These are phyloP conservation scores for Crithidia brevicula DNA, from an alignment of 208 protist species.

Conservation along the genomic window DNA sequence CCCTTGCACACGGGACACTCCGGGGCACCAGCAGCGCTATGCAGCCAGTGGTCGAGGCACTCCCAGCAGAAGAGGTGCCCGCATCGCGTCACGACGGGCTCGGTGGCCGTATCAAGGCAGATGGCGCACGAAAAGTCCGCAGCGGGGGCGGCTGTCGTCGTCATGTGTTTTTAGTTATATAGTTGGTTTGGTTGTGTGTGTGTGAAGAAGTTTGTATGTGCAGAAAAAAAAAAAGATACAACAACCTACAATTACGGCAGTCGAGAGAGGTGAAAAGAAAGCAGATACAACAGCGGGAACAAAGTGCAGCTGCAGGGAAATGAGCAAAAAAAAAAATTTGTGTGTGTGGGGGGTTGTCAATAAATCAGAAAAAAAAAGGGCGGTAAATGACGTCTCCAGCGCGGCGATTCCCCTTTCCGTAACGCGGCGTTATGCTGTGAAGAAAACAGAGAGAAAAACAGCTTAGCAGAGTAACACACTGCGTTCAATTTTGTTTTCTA, in stretches of 20 bases:
- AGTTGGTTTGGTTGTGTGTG: not conserved
- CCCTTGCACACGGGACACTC: slow-evolving; percentile 87
- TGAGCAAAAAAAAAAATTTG: too few species aligned
- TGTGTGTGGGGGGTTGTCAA: too few species aligned
- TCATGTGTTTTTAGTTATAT: slow-evolving; percentile 21
- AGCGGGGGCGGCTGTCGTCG: slow-evolving; percentile 21
- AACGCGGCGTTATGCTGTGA: too few species aligned
- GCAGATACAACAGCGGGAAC: not conserved
- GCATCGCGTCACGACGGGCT: slow-evolving; percentile 86
- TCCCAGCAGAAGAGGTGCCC: slow-evolving; percentile 89
- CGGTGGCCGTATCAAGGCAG: slow-evolving; percentile 68
- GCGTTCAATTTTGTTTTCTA: too few species aligned
- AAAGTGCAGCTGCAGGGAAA: not conserved
- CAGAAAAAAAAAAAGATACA: too few species aligned
- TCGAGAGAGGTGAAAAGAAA: slow-evolving; percentile 2
- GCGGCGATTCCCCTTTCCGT: too few species aligned
- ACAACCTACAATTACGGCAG: too few species aligned
- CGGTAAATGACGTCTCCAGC: too few species aligned
- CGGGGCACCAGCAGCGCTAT: slow-evolving; percentile 32
- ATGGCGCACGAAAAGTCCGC: slow-evolving; percentile 82
- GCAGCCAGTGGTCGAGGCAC: slow-evolving; percentile 82
- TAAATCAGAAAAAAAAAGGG: too few species aligned
- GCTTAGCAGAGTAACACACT: too few species aligned
- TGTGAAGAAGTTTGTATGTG: too few species aligned
- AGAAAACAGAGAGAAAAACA: too few species aligned